phyloP scores from a whole-genome alignment of 192 early-diverging fungal genomes.

The Gamsiella multidivaricata region DNA sequence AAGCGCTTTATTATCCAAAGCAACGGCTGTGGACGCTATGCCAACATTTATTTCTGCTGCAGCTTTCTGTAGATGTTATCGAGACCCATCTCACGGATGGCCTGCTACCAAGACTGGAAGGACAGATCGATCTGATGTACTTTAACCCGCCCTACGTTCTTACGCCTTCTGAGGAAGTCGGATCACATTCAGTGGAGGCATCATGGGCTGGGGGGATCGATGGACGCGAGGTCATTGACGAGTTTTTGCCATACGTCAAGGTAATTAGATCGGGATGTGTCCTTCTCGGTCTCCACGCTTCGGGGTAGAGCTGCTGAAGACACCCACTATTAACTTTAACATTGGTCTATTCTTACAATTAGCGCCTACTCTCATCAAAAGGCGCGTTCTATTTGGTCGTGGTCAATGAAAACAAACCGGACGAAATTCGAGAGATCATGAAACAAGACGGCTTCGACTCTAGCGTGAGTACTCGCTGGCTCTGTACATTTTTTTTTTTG shows the following conservation, averaged over 20 bases:
- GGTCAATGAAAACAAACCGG: slow-evolving; percentile 87
- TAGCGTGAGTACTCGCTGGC: slow-evolving; percentile 16
- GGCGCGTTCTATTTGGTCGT: slow-evolving; percentile 90
- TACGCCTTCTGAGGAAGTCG: slow-evolving; percentile 83
- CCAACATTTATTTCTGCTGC: slow-evolving; percentile 11
- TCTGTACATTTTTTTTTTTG: neutral
- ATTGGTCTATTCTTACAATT: too few relatives aligned
- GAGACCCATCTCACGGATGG: slow-evolving; percentile 69
- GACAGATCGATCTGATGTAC: slow-evolving; percentile 79
- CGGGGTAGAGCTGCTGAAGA: too few relatives aligned
- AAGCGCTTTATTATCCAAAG: neutral
- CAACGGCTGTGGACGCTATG: neutral
- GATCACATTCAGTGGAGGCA: slow-evolving; percentile 76
- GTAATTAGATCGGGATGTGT: slow-evolving; percentile 55
- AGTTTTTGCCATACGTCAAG: slow-evolving; percentile 75
- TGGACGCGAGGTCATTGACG: slow-evolving; percentile 89
- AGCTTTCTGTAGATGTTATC: slow-evolving; percentile 72
- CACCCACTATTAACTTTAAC: too few relatives aligned
- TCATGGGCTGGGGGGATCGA: slow-evolving; percentile 95
- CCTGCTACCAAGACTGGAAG: slow-evolving; percentile 63
- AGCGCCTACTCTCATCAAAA: slow-evolving; percentile 71
- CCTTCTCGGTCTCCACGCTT: too few relatives aligned
- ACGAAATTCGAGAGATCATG: slow-evolving; percentile 80
- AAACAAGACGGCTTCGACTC: slow-evolving; percentile 56
- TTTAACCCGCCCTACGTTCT: slow-evolving; percentile 98